Evolutionary conservation across 2,329 filamentous ascomycete genomes (phyloP).

Genomic region (Westerdykella aurantiaca): DNA sequence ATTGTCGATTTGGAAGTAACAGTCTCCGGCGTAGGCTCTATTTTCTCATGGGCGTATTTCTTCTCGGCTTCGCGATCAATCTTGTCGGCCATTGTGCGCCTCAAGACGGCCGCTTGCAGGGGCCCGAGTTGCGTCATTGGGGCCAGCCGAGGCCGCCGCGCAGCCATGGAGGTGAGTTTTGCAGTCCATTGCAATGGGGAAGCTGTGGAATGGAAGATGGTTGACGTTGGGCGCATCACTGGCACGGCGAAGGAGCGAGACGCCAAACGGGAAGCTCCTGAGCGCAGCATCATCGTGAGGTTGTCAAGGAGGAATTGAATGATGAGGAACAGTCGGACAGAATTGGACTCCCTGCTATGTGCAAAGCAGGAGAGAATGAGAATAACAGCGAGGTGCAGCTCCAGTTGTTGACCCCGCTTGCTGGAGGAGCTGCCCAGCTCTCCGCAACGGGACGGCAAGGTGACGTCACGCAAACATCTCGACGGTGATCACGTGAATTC

Average conservation of each 20-base stretch:
- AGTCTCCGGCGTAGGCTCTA: constrained; percentile 55
- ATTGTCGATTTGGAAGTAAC: constrained; percentile 55
- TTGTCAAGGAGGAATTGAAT: no score
- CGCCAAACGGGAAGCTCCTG: constrained; percentile 39
- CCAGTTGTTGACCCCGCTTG: no score
- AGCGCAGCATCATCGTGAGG: constrained; percentile 43
- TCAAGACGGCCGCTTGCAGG: constrained; percentile 33
- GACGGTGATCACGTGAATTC: no score
- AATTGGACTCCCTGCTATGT: no score
- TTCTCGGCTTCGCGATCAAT: constrained; percentile 55
- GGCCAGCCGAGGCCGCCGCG: constrained; percentile 29
- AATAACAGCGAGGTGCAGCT: no score
- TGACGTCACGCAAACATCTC: no score
- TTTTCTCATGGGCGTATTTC: constrained; percentile 48
- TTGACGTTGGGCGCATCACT: constrained; percentile 24
- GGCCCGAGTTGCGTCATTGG: constrained; percentile 31
- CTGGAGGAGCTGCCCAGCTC: no score
- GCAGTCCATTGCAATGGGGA: constrained; percentile 35
- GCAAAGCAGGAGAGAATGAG: no score
- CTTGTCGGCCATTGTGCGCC: constrained; percentile 31
- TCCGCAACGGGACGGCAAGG: no score
- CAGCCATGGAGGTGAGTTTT: constrained; percentile 38
- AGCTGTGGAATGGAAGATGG: constrained; percentile 15
- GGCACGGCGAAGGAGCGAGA: constrained; percentile 34
- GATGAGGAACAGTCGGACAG: no score